These are phyloP conservation scores for Vaccinium macrocarpon DNA, from an alignment of 148 eudicot species.

Conservation along the genomic window DNA sequence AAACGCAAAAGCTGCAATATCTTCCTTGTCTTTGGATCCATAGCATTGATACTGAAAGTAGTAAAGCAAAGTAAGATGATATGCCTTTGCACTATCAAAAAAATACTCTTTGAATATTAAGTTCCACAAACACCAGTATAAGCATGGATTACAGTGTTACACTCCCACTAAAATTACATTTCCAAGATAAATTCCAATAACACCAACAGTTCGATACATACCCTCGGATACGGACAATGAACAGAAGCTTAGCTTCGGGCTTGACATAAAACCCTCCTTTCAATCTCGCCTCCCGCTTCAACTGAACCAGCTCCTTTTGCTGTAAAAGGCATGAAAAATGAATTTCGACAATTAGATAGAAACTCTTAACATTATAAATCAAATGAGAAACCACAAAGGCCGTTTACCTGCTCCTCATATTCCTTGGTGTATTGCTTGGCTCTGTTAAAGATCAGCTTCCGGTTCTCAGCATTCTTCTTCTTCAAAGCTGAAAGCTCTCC, in stretches of 20 bases:
- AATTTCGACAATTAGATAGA: neutral
- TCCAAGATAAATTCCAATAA: neutral
- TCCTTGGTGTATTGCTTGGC: conserved; percentile 63
- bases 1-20: conserved; percentile 73
- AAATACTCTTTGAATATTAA: neutral
- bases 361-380: neutral
- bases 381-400: neutral
- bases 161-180: neutral
- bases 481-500: conserved; percentile 42
- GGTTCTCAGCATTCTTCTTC: conserved; percentile 47
- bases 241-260: conserved; percentile 70
- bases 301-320: conserved; percentile 50
- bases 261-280: conserved; percentile 64
- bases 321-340: conserved; percentile 16
- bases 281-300: conserved; percentile 65
- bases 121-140: neutral
- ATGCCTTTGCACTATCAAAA: conserved; percentile 27
- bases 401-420: conserved; percentile 54
- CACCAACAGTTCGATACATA: conserved; percentile 15
- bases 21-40: conserved; percentile 7
- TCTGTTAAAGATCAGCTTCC: conserved; percentile 26
- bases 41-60: conserved; percentile 7
- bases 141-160: neutral
- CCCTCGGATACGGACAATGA: conserved; percentile 71
- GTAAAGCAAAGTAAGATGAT: conserved; percentile 14